A percentile compares a stretch with the other conserved stretches of the same genome.
These are phyloP conservation scores for Leishmania guyanensis DNA, from an alignment of 208 protist genomes.

Conservation along the genomic window DNA sequence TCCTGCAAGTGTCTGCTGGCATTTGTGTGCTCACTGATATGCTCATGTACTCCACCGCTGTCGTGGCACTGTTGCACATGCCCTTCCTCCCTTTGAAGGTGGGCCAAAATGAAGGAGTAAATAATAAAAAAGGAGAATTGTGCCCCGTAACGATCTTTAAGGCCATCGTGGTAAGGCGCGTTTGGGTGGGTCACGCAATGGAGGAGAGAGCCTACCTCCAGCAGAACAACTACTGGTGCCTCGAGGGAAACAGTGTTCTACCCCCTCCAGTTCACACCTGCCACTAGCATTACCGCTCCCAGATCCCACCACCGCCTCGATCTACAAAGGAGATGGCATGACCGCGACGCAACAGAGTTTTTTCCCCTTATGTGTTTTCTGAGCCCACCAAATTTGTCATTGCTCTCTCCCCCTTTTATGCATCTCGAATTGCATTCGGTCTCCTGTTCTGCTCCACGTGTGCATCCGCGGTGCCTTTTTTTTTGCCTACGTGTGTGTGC, in stretches of 20 bases:
- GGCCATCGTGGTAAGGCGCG: not conserved
- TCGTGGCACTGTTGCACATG: not conserved
- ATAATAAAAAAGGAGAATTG: not conserved
- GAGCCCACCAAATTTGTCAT: not conserved
- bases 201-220: not conserved
- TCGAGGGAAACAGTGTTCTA: not conserved
- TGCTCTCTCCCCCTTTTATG: not conserved
- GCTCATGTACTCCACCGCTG: not conserved
- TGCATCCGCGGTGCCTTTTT: not conserved
- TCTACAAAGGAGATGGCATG: not conserved
- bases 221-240: no score
- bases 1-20: not conserved
- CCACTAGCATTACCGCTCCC: not conserved
- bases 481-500: not conserved
- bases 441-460: slow-evolving; percentile 1
- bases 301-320: not conserved
- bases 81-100: not conserved
- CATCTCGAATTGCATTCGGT: not conserved
- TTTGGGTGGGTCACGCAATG: not conserved
- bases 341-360: not conserved
- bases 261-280: not conserved
- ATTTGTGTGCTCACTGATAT: not conserved
- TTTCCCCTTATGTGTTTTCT: not conserved
- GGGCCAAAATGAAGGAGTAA: not conserved
- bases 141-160: not conserved